A percentile compares a stretch with the other conserved stretches of the same genome.
These are phyloP conservation scores for Ophiocordyceps polyrhachis-furcata DNA, from an alignment of 2,329 filamentous ascomycete genomes.

Conservation along the genomic window DNA sequence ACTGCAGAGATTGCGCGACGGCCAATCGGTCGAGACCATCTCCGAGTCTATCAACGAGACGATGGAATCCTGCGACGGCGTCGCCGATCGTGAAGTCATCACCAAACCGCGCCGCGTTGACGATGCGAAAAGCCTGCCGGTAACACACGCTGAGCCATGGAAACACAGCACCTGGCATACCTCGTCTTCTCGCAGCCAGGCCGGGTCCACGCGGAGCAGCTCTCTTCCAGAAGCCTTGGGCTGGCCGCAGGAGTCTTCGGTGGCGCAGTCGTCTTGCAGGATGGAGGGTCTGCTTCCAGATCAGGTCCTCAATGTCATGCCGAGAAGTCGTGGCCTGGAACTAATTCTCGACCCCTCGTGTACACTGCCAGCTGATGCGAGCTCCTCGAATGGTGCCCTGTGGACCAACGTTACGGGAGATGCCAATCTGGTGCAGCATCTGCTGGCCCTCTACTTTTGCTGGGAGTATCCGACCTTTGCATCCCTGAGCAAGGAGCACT, in stretches of 20 bases:
- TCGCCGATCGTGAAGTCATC: neutral
- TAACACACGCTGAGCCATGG: slow-evolving; percentile 19
- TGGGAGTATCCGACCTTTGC: slow-evolving; percentile 63
- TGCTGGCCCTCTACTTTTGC: slow-evolving; percentile 51
- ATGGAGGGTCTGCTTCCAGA: slow-evolving; percentile 22
- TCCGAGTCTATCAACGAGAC: slow-evolving; percentile 30
- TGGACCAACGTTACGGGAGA: slow-evolving; percentile 48
- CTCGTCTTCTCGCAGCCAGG: slow-evolving; percentile 25
- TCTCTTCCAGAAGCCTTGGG: slow-evolving; percentile 27
- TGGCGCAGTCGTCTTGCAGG: slow-evolving; percentile 26
- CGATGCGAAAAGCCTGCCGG: slow-evolving; percentile 3
- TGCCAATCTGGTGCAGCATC: slow-evolving; percentile 37
- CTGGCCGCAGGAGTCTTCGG: slow-evolving; percentile 26
- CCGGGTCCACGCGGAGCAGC: slow-evolving; percentile 24
- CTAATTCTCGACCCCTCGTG: slow-evolving; percentile 14
- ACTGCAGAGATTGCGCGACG: slow-evolving; percentile 30
- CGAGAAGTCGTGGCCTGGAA: slow-evolving; percentile 22
- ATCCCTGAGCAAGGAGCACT: slow-evolving; percentile 53
- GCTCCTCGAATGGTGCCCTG: slow-evolving; percentile 20
- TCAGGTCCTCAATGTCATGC: slow-evolving; percentile 12
- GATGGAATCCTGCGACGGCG: neutral
- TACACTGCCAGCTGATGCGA: slow-evolving; percentile 11
- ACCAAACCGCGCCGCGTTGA: neutral
- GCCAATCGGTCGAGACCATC: slow-evolving; percentile 35
- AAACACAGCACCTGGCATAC: slow-evolving; percentile 30